Conservation (phyloP, 805 yeast species). For the Pichia sporocuriosa region DNA sequence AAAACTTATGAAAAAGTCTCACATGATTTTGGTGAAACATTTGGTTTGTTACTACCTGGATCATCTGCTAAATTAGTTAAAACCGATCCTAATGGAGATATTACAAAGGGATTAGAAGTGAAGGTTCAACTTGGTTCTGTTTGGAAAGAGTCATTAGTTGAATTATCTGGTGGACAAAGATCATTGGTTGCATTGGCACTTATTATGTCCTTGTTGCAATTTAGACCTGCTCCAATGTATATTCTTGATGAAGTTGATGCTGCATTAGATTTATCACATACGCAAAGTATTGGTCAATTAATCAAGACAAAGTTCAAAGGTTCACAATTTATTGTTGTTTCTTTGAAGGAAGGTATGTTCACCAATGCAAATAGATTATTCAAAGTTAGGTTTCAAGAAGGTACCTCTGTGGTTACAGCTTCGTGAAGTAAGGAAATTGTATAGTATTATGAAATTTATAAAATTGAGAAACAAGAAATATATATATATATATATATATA, state of each 20-base stretch:
- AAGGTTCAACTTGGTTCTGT: slow-evolving; percentile 83
- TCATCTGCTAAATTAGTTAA: slow-evolving; percentile 87
- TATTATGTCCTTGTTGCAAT: slow-evolving; percentile 85
- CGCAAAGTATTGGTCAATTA: slow-evolving; percentile 94
- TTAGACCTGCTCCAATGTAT: slow-evolving; percentile 98
- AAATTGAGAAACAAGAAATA: too few species aligned
- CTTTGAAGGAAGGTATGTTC: slow-evolving; percentile 97
- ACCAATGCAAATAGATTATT: slow-evolving; percentile 93
- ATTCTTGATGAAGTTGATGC: slow-evolving; percentile 98
- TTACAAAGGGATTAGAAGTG: slow-evolving; percentile 86
- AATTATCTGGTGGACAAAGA: slow-evolving; percentile 94
- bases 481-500: background rate
- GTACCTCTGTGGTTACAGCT: slow-evolving; percentile 84
- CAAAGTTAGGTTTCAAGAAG: slow-evolving; percentile 91
- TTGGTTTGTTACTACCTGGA: slow-evolving; percentile 81
- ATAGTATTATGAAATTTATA: background rate
- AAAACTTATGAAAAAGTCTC: slow-evolving; percentile 85
- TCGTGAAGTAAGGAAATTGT: slow-evolving; percentile 31
- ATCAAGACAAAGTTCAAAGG: slow-evolving; percentile 94
- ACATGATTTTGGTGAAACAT: slow-evolving; percentile 82
- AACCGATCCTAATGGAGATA: slow-evolving; percentile 60
- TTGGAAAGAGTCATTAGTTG: slow-evolving; percentile 95
- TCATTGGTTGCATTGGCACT: slow-evolving; percentile 89
- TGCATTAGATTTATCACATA: slow-evolving; percentile 92
- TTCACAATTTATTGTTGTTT: slow-evolving; percentile 93